Base-by-base conservation (phyloP, 371 early-diverging fungal species). In the Chytridium lagenaria region DNA sequence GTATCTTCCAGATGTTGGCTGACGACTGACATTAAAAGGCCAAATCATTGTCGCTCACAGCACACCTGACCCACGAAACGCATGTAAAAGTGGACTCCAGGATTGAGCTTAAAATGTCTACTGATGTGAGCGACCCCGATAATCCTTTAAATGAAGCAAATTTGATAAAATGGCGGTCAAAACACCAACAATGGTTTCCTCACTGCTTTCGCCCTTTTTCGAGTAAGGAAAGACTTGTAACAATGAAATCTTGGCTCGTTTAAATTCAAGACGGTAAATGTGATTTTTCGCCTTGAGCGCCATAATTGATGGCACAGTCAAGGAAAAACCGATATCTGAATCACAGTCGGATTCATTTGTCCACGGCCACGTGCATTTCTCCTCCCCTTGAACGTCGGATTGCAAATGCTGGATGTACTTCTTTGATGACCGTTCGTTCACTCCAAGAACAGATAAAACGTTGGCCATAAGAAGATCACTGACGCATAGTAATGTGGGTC, bases 301-400 rank as follows among this genome's bases (percentile, higher is more conserved):
- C 61, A 37, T 2, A 31, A 61, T 26, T 36, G 61, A 31, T 31
- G 31, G 15, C 3, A 26, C 3, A 15, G 34, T 36, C 15, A 61
- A 23, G 7, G 34, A 10, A 34, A 33, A 31, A 3, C 61, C 61
- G 10, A 61, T 34, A 61, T 61, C 61, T 36, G 61, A 61, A 61
- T 61, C 61, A 15, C 31, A 12, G 12, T 10, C 23, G 12, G 5
- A 5, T 10, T 3, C 7, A 61, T 61, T 34, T 10, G 16, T 3
- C 61, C 61, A 61, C 16, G 61, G 61, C 61, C 61, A 61, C 3
- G 7, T 7, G 23, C 7, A 16, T 5, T 10, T 12, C 26, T 31
- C 61, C 5, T 61, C 61, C 5, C 19, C 37, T 37, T 28, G 30
- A 30, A 55, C 19, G 23, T 34, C 36, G 7, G 23, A 10, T 10